Conservation (phyloP, 257 asterid species). For the Scutellaria galericulata region DNA sequence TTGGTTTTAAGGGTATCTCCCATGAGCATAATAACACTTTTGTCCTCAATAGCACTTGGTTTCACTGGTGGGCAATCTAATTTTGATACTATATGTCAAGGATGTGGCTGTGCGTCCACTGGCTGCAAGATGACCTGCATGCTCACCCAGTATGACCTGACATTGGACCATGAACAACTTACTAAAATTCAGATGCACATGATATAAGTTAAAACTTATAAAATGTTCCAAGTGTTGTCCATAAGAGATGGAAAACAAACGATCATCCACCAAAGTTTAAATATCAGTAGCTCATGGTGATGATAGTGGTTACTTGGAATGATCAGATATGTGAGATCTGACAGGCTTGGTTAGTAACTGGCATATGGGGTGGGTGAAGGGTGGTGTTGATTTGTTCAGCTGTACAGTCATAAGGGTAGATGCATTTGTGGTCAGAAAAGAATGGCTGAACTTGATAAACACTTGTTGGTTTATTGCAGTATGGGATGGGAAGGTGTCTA, state of each 20-base stretch:
- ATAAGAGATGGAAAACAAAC: not conserved
- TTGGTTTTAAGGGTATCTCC: too few relatives aligned
- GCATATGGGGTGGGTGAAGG: not conserved
- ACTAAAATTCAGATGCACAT: not conserved
- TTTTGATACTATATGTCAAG: too few relatives aligned
- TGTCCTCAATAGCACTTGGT: too few relatives aligned
- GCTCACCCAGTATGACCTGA: not conserved
- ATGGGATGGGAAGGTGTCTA: not conserved
- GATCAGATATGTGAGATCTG: not conserved
- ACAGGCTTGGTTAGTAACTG: too few relatives aligned
- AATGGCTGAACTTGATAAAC: not conserved
- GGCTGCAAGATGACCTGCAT: too few relatives aligned
- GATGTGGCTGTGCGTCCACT: too few relatives aligned
- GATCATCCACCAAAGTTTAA: not conserved
- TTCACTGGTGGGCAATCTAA: too few relatives aligned
- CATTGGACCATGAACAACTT: constrained; percentile 1
- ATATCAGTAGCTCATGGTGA: not conserved
- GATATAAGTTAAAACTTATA: not conserved
- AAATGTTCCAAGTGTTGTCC: not conserved
- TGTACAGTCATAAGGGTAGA: not conserved
- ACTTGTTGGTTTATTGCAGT: not conserved
- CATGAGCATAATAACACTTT: too few relatives aligned
- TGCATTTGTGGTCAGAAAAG: not conserved
- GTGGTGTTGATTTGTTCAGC: not conserved
- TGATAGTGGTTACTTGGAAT: not conserved